These are phyloP conservation scores for Salvia hispanica DNA, from an alignment of 257 asterid species.

Conservation along the genomic window DNA sequence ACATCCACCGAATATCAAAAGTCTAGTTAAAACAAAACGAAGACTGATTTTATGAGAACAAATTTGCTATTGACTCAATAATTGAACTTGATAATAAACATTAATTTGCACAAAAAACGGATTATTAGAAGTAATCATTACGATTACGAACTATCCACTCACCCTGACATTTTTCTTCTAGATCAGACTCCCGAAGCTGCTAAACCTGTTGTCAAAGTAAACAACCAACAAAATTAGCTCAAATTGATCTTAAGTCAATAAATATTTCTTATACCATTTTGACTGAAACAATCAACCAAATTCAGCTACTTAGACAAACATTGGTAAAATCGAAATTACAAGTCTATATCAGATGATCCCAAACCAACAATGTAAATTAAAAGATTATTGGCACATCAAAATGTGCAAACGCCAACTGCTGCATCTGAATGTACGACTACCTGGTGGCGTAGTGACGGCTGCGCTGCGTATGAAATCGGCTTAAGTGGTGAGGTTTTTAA, in stretches of 20 bases:
- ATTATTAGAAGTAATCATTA: neutral
- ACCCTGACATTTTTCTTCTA: conserved; percentile 42
- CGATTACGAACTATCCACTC: neutral
- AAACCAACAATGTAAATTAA: conserved; percentile 1
- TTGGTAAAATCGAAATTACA: neutral
- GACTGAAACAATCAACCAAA: neutral
- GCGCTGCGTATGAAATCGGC: conserved; percentile 10
- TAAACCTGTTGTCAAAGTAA: conserved; percentile 21
- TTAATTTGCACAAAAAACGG: too few species aligned
- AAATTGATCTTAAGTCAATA: neutral
- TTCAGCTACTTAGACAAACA: neutral
- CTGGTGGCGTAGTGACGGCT: conserved; percentile 23
- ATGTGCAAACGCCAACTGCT: neutral
- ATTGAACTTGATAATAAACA: too few species aligned
- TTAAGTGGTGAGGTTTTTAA: neutral
- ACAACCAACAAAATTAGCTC: neutral
- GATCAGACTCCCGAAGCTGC: conserved; percentile 29
- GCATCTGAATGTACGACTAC: neutral
- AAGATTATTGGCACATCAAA: neutral
- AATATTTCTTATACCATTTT: neutral
- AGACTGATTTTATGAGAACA: neutral
- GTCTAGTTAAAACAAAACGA: neutral
- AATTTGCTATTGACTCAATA: neutral
- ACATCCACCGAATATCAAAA: neutral
- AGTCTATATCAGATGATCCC: neutral